Base-by-base conservation (phyloP, 768 basidiomycete species). In the Trametes sanguinea region DNA sequence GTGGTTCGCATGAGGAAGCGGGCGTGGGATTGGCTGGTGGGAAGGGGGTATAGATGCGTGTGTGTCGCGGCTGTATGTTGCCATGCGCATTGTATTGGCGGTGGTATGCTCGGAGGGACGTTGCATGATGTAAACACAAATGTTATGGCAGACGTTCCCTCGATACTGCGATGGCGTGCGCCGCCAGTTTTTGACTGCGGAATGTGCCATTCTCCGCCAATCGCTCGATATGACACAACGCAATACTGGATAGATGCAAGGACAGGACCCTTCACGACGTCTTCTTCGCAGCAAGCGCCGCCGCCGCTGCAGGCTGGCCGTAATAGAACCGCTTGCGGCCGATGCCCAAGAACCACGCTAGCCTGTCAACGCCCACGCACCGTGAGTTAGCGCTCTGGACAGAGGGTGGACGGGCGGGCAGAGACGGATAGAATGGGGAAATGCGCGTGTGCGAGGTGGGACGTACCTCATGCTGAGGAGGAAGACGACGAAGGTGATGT, bases 401-500 rank as follows among this genome's bases (percentile, higher is more conserved):
- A 5, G 43, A 30, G 33, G 27, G 6, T n/a, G 54, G 45, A 5
- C 9, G 33, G 2, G 14, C 14, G 7, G 10, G 43, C 6, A 17
- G 43, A 17, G 22, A 22, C 22, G 22, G 22, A 22, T 22, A 22
- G 22, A 44, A 17, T 16, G 14, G n/a, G 14, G 43, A 35, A 37
- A 6, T 9, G 33, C n/a, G 35, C 29, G 39, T 22, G 22, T 22
- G 13, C 4, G 55, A 6, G 10, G n/a, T 22, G 8, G 13, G 13
- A 44, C 75, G 51, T 69, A 89, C 89, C 89, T 81, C 65, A 80
- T 79, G 43, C 76, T 51, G 55, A 87, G 79, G 40, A 92, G 76
- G 29, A 85, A 73, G 33, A 86, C 54, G 27, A 83, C 81, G 60
- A 85, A 76, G 3, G 88, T 85, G 69, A 91, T 86, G 68, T 92